Evolutionary conservation across 108 stramenopile genomes (phyloP).

Genomic region (Nitzschia inconspicua): DNA sequence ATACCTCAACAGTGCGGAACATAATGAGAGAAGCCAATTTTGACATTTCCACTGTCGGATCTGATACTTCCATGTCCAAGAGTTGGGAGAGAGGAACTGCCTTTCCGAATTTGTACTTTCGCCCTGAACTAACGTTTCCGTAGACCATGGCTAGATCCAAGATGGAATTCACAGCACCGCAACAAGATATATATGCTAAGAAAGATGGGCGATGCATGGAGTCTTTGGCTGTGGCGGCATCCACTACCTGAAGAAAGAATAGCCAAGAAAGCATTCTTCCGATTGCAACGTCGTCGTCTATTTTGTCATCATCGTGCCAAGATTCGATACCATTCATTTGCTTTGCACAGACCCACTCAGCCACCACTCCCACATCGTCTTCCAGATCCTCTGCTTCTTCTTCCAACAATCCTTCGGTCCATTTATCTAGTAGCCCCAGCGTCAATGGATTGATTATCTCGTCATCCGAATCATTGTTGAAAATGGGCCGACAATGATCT

Average conservation of each 20-base stretch:
- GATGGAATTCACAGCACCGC: constrained; percentile 30
- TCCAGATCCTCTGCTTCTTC: constrained; percentile 74
- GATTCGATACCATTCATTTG: constrained; percentile 52
- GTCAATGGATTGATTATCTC: constrained; percentile 24
- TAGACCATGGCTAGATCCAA: constrained; percentile 53
- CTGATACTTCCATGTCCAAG: constrained; percentile 3
- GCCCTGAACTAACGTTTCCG: constrained; percentile 38
- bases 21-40: constrained; percentile 55
- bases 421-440: constrained; percentile 29
- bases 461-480: constrained; percentile 19
- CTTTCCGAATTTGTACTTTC: constrained; percentile 21
- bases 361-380: constrained; percentile 48
- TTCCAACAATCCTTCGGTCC: constrained; percentile 44
- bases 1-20: constrained; percentile 68
- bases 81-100: constrained; percentile 3
- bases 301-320: constrained; percentile 33
- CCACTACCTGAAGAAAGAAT: constrained; percentile 43
- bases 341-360: constrained; percentile 56
- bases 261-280: constrained; percentile 66
- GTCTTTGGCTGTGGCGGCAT: constrained; percentile 49
- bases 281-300: constrained; percentile 31
- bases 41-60: constrained; percentile 23
- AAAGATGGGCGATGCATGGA: constrained; percentile 59
- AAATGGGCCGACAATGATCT: constrained; percentile 20
- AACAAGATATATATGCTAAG: constrained; percentile 50